Evolutionary conservation across 139 green algal species (phyloP).

Genomic region (Diplosphaera chodatii): DNA sequence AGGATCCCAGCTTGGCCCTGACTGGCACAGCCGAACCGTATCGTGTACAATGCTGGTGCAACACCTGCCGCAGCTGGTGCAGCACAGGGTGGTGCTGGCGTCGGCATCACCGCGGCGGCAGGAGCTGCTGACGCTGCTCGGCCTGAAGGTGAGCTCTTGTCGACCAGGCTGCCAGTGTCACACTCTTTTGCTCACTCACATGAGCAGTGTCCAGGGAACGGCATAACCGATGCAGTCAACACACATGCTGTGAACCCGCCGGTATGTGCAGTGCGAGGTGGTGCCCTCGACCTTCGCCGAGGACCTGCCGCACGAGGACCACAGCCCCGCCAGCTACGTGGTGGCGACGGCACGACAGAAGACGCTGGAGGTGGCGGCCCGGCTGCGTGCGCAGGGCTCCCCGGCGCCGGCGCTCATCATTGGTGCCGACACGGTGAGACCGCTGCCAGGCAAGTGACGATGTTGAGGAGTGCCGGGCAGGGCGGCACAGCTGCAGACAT

Average conservation of each 20-base stretch:
- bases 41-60: slow-evolving; percentile 64
- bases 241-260: no score
- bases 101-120: slow-evolving; percentile 48
- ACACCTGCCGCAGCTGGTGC: slow-evolving; percentile 32
- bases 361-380: slow-evolving; percentile 54
- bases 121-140: slow-evolving; percentile 63
- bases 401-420: slow-evolving; percentile 57
- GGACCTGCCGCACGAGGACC: slow-evolving; percentile 50
- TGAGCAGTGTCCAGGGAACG: no score
- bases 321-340: slow-evolving; percentile 55
- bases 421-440: slow-evolving; percentile 77
- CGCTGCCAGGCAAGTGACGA: no score
- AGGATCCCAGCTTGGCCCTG: no score
- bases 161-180: no score
- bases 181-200: no score
- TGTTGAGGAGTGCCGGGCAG: no score
- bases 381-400: background rate
- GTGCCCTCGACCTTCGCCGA: slow-evolving; percentile 73
- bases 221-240: no score
- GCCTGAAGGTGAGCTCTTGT: slow-evolving; percentile 61
- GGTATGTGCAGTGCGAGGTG: slow-evolving; percentile 33
- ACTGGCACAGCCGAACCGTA: no score
- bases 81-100: slow-evolving; percentile 58
- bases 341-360: slow-evolving; percentile 69
- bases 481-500: no score